Evolutionary conservation across 2,329 filamentous ascomycete genomes (phyloP).

Genomic region (Rachicladosporium sp.): DNA sequence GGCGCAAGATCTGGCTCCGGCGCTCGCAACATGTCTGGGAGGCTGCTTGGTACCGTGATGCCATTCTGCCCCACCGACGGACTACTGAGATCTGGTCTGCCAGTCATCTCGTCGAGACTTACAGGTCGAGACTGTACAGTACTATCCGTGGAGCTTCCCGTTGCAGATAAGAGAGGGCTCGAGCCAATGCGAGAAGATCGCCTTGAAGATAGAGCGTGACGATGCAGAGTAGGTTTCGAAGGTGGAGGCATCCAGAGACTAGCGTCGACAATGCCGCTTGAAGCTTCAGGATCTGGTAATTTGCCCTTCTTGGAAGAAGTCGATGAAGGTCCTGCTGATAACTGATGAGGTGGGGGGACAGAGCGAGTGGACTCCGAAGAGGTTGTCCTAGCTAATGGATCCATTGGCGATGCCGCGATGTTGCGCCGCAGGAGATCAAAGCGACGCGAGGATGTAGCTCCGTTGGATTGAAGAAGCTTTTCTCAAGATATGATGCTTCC

Average conservation of each 20-base stretch:
- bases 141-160: no score
- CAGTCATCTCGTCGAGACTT: no score
- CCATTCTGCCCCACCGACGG: no score
- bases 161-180: no score
- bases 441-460: no score
- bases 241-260: conserved; percentile 54
- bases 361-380: conserved; percentile 27
- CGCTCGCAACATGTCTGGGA: conserved; percentile 11
- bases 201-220: conserved; percentile 11
- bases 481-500: no score
- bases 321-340: conserved; percentile 29
- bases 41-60: conserved; percentile 4
- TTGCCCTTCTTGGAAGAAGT: conserved; percentile 31
- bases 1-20: conserved; percentile 29
- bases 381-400: conserved; percentile 12
- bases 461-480: no score
- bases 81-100: no score
- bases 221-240: conserved; percentile 14
- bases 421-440: no score
- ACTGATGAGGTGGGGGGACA: conserved; percentile 25
- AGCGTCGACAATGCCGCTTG: conserved; percentile 45
- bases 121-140: no score
- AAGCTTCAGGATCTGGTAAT: conserved; percentile 47
- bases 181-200: conserved; percentile 6
- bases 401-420: no score